A percentile compares a stretch with the other conserved stretches of the same genome.
phyloP scores from a whole-genome alignment of 306 rosid species.

The Medicago arabica region DNA sequence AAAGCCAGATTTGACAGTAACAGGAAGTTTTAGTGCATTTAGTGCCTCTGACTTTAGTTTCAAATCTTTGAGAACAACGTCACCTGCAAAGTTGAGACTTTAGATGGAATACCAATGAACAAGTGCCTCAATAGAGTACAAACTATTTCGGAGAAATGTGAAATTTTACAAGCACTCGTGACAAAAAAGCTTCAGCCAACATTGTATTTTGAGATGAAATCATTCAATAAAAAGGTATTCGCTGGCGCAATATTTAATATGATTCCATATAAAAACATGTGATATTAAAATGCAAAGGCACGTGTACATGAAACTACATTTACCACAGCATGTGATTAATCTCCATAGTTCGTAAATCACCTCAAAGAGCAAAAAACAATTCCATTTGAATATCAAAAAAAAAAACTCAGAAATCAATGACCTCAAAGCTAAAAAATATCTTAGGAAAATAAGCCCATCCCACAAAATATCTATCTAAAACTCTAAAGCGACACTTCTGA shows the following conservation, averaged over 20 bases:
- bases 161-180: conserved; percentile 21
- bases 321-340: conserved; percentile 16
- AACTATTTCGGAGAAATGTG: conserved; percentile 4
- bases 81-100: conserved; percentile 64
- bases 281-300: conserved; percentile 2
- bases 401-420: not conserved
- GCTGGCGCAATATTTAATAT: not conserved
- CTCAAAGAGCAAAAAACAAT: conserved; percentile 10
- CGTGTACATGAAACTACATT: conserved; percentile 15
- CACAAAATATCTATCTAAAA: conserved; percentile 2
- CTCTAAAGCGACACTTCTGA: no score
- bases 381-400: not conserved
- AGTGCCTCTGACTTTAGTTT: conserved; percentile 93
- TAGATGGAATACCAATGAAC: conserved; percentile 38
- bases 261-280: not conserved
- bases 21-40: conserved; percentile 91
- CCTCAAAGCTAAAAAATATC: not conserved
- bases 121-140: conserved; percentile 23
- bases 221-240: conserved; percentile 15
- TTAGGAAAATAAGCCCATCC: conserved; percentile 19
- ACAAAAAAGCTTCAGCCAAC: conserved; percentile 26
- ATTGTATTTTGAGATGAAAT: not conserved
- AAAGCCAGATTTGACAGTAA: conserved; percentile 96
- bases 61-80: conserved; percentile 95
- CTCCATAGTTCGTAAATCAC: conserved; percentile 13